Percentiles rank a stretch among this genome's conserved stretches.
Conservation (phyloP, 2,329 filamentous ascomycete genomes). For the Aspergillus sp. region DNA sequence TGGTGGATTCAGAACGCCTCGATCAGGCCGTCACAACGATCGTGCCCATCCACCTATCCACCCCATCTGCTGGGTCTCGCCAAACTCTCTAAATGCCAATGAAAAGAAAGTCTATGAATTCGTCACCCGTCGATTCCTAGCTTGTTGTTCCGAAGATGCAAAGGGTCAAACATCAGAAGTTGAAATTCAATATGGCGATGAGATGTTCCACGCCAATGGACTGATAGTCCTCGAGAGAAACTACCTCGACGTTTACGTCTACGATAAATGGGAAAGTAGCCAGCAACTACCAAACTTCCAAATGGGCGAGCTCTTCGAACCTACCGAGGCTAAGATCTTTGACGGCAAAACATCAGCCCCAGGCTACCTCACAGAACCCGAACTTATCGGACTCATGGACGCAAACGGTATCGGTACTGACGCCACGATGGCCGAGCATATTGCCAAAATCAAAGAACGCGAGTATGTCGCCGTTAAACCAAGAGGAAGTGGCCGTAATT, state of each 20-base stretch:
- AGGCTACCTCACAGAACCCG: slow-evolving; percentile 86
- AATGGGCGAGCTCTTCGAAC: slow-evolving; percentile 76
- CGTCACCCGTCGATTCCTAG: slow-evolving; percentile 83
- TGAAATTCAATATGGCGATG: slow-evolving; percentile 76
- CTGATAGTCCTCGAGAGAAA: slow-evolving; percentile 83
- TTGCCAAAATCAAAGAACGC: slow-evolving; percentile 87
- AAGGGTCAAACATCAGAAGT: slow-evolving; percentile 81
- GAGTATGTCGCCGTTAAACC: slow-evolving; percentile 72
- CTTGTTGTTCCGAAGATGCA: slow-evolving; percentile 93
- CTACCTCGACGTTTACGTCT: slow-evolving; percentile 91
- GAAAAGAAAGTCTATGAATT: slow-evolving; percentile 87
- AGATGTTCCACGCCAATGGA: slow-evolving; percentile 76
- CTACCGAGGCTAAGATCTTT: slow-evolving; percentile 79
- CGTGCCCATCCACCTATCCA: slow-evolving; percentile 97
- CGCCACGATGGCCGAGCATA: slow-evolving; percentile 98
- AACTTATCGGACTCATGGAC: slow-evolving; percentile 95
- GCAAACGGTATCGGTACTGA: slow-evolving; percentile 97
- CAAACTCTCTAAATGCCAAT: slow-evolving; percentile 54
- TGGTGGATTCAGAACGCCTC: slow-evolving; percentile 74
- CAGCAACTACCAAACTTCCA: slow-evolving; percentile 75
- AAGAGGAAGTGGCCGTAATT: slow-evolving; percentile 43
- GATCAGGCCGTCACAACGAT: slow-evolving; percentile 83
- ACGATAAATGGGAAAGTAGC: slow-evolving; percentile 93
- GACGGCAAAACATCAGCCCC: slow-evolving; percentile 88
- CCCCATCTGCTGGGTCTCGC: slow-evolving; percentile 77